These are phyloP conservation scores for Saccharomycodes ludwigii DNA, from an alignment of 805 yeast species.

Conservation along the genomic window DNA sequence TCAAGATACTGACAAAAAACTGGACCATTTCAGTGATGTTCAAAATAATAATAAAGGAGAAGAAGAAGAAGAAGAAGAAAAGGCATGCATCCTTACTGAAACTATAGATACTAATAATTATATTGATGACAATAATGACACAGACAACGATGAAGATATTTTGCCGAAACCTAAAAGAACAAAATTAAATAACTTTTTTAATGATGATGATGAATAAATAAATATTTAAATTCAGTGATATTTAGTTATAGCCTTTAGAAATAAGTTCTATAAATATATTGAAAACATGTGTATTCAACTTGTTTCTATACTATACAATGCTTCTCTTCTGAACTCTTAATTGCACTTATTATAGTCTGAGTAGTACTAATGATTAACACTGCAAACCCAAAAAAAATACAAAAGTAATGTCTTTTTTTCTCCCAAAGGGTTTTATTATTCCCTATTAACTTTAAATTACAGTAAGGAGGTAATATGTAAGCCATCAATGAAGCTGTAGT, in stretches of 20 bases:
- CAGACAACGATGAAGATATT: constrained; percentile 3
- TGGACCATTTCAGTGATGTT: constrained; percentile 1
- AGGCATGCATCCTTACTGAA: neutral
- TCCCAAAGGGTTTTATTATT: constrained; percentile 28
- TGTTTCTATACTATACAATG: constrained; percentile 12
- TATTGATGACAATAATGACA: constrained; percentile 3
- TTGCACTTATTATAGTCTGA: constrained; percentile 17
- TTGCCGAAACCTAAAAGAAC: constrained; percentile 1
- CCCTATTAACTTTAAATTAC: constrained; percentile 55
- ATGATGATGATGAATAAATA: constrained; percentile 9
- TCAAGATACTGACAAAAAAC: too few species aligned
- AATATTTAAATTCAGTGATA: neutral
- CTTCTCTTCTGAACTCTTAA: constrained; percentile 7
- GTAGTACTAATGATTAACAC: constrained; percentile 75
- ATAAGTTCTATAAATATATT: constrained; percentile 1
- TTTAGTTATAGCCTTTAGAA: neutral
- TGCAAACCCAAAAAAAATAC: constrained; percentile 58
- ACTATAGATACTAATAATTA: constrained; percentile 8
- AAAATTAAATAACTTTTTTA: constrained; percentile 5
- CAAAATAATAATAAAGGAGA: constrained; percentile 1
- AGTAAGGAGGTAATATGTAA: constrained; percentile 79
- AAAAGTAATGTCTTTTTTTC: constrained; percentile 44
- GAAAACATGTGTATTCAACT: neutral
- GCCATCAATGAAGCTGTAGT: constrained; percentile 91
- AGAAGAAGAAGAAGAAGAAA: neutral